Evolutionary conservation across 2,329 filamentous ascomycete species (phyloP).

Genomic region (Didymella pomorum): DNA sequence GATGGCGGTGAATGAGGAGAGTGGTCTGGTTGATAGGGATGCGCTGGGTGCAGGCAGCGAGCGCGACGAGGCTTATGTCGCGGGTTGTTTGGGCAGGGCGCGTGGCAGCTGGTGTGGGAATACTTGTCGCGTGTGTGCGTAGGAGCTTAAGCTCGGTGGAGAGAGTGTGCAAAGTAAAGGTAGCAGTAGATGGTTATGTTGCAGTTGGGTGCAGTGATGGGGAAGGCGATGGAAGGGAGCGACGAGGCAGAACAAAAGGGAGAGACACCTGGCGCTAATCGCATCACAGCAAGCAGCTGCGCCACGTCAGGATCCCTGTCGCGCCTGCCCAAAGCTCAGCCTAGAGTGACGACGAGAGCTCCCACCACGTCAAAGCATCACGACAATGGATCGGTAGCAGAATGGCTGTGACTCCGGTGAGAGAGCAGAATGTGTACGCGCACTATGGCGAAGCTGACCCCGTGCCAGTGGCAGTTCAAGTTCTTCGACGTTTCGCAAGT

Average conservation of each 20-base stretch:
- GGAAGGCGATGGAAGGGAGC: constrained; percentile 16
- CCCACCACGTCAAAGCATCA: constrained; percentile 25
- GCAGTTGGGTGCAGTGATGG: constrained; percentile 19
- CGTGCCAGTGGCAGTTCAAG: constrained; percentile 94
- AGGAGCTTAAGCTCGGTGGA: constrained; percentile 19
- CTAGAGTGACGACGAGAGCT: constrained; percentile 35
- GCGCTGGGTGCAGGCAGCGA: constrained; percentile 26
- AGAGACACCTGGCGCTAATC: constrained; percentile 13
- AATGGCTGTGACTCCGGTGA: constrained; percentile 55
- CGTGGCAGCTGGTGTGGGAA: constrained; percentile 25
- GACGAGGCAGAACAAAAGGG: constrained; percentile 28
- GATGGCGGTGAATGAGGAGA: constrained; percentile 5
- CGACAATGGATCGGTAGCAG: constrained; percentile 36
- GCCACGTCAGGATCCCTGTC: constrained; percentile 14
- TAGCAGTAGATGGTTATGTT: constrained; percentile 18
- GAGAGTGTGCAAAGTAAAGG: constrained; percentile 20
- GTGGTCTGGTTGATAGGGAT: constrained; percentile 16
- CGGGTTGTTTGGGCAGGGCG: constrained; percentile 30
- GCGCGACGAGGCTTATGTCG: constrained; percentile 27
- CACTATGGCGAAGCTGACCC: constrained; percentile 35
- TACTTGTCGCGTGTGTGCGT: constrained; percentile 28
- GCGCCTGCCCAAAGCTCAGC: constrained; percentile 22
- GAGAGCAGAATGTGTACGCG: constrained; percentile 2
- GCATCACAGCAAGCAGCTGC: constrained; percentile 14
- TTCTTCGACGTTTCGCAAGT: constrained; percentile 97